Conservation (phyloP, 208 protist genomes). For the Blechomonas ayalai region DNA sequence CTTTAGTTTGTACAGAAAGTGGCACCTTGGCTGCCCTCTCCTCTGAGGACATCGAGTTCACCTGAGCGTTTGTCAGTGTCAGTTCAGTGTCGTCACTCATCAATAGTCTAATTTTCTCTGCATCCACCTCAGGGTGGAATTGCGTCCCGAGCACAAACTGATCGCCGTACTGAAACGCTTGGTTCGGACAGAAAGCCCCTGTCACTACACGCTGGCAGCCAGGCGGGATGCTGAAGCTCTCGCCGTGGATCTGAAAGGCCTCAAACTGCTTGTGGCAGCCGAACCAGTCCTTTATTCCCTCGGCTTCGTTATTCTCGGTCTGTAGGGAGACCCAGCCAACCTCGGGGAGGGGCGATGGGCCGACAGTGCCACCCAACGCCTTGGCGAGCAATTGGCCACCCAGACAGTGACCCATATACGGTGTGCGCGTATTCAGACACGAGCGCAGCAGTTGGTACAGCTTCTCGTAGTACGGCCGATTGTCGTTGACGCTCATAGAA, state of each 20-base stretch:
- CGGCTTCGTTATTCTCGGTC: conserved; percentile 2
- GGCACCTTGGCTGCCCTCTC: conserved; percentile 2
- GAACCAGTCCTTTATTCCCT: conserved; percentile 20
- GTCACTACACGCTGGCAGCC: conserved; percentile 12
- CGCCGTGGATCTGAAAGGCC: conserved; percentile 21
- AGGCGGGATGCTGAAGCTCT: conserved; percentile 16
- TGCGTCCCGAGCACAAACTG: conserved; percentile 25
- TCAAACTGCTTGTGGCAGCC: conserved; percentile 9
- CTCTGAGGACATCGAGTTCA: conserved; percentile 9
- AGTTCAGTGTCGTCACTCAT: not conserved
- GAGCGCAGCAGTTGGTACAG: conserved; percentile 9
- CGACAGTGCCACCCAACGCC: conserved; percentile 12
- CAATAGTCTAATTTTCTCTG: conserved; percentile 12
- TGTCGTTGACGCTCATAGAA: conserved; percentile 21
- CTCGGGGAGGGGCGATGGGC: conserved; percentile 7
- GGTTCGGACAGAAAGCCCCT: conserved; percentile 15
- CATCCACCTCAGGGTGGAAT: conserved; percentile 23
- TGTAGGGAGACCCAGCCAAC: conserved; percentile 11
- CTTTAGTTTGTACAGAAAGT: conserved; percentile 8
- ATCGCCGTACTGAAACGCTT: conserved; percentile 21
- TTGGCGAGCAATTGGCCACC: conserved; percentile 14
- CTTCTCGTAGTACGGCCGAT: conserved; percentile 10
- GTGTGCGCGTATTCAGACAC: conserved; percentile 11
- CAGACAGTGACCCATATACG: conserved; percentile 21
- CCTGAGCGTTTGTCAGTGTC: conserved; percentile 7